These are phyloP conservation scores for Cryphonectria radicalis DNA, from an alignment of 2,329 filamentous ascomycete species.

Conservation along the genomic window DNA sequence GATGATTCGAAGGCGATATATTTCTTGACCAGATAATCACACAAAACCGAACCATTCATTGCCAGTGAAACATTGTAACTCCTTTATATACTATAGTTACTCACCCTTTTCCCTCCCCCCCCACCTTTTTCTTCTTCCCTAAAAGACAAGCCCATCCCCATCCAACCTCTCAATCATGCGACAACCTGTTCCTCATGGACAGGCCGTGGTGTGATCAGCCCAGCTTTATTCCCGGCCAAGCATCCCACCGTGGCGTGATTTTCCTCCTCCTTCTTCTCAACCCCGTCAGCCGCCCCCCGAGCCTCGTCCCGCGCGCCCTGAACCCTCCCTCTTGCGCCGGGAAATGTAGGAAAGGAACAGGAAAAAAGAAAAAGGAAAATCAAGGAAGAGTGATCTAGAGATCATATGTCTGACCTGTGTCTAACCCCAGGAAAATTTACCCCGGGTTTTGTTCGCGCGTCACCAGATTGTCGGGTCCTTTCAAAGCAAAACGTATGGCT, in stretches of 20 bases:
- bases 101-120: too few relatives aligned
- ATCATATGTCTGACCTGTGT: too few relatives aligned
- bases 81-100: constrained; percentile 10
- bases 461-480: constrained; percentile 29
- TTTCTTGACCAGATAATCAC: too few relatives aligned
- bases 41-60: too few relatives aligned
- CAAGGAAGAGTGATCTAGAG: neutral
- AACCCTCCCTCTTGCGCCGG: neutral
- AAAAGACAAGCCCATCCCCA: neutral
- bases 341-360: neutral
- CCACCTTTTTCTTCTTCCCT: too few relatives aligned
- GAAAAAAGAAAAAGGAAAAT: neutral
- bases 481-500: neutral
- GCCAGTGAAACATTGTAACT: neutral
- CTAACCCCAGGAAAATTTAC: neutral
- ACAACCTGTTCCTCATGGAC: neutral
- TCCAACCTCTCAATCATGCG: constrained; percentile 7
- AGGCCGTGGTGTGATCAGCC: constrained; percentile 20
- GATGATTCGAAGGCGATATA: too few relatives aligned
- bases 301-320: neutral
- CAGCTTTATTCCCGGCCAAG: constrained; percentile 7
- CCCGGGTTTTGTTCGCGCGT: constrained; percentile 25
- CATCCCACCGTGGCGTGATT: constrained; percentile 30
- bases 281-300: neutral
- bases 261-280: too few relatives aligned